Evolutionary conservation across 2,329 filamentous ascomycete genomes (phyloP).

Genomic region (Arthrocladium fulminans): DNA sequence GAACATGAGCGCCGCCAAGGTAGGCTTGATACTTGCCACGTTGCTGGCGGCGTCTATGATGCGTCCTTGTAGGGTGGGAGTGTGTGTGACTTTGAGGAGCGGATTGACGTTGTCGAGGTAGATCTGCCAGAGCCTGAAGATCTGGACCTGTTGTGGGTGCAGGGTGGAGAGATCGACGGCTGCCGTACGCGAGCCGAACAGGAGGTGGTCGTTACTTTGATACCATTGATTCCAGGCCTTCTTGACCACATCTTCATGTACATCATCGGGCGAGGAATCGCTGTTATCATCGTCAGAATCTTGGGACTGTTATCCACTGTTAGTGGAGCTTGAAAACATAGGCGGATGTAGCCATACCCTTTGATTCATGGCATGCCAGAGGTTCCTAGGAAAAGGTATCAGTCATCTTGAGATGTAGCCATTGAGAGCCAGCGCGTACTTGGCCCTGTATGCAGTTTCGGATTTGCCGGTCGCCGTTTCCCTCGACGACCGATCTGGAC

Average conservation of each 20-base stretch:
- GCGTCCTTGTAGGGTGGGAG: slow-evolving; percentile 54
- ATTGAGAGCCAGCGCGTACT: slow-evolving; percentile 22
- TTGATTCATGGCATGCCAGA: slow-evolving; percentile 41
- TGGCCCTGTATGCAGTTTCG: slow-evolving; percentile 25
- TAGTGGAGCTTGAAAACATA: slow-evolving; percentile 13
- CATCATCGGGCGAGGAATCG: slow-evolving; percentile 28
- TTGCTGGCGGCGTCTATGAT: slow-evolving; percentile 55
- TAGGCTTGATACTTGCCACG: slow-evolving; percentile 45
- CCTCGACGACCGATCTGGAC: slow-evolving; percentile 18
- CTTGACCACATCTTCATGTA: slow-evolving; percentile 32
- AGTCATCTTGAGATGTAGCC: slow-evolving; percentile 17
- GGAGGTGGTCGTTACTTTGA: slow-evolving; percentile 39
- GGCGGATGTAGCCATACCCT: slow-evolving; percentile 26
- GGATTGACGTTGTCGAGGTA: slow-evolving; percentile 64
- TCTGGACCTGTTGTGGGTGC: slow-evolving; percentile 55
- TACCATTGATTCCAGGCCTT: slow-evolving; percentile 40
- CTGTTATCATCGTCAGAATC: slow-evolving; percentile 24
- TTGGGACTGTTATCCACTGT: slow-evolving; percentile 22
- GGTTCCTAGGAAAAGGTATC: slow-evolving; percentile 29
- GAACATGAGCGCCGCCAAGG: slow-evolving; percentile 61
- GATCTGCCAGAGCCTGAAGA: slow-evolving; percentile 50
- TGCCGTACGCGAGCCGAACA: slow-evolving; percentile 42
- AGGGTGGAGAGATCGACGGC: slow-evolving; percentile 40
- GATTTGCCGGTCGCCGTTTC: slow-evolving; percentile 22
- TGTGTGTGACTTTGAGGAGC: slow-evolving; percentile 59